Conservation (phyloP, 2,329 filamentous ascomycete species). For the Penicillium frequentans region DNA sequence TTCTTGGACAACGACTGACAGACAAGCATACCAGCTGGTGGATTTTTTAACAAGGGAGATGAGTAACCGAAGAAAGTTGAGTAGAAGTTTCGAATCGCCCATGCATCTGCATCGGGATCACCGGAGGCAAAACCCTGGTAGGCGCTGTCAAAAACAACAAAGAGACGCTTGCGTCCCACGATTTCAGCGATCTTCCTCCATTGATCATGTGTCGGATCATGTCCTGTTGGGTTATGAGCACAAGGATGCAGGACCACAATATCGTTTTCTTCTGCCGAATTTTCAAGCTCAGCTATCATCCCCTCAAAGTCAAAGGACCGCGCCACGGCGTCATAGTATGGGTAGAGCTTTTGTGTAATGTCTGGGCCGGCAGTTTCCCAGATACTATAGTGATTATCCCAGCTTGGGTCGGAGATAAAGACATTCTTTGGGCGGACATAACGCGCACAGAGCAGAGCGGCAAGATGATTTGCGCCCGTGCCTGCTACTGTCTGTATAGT, state of each 20-base stretch:
- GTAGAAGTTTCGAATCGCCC: slow-evolving; percentile 80
- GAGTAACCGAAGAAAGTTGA: not conserved
- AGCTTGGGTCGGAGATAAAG: slow-evolving; percentile 87
- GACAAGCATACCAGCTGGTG: slow-evolving; percentile 38
- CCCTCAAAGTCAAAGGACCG: slow-evolving; percentile 25
- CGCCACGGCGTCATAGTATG: slow-evolving; percentile 71
- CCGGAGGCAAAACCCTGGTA: slow-evolving; percentile 94
- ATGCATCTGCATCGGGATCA: slow-evolving; percentile 73
- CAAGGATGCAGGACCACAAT: slow-evolving; percentile 87
- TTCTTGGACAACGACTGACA: slow-evolving; percentile 56
- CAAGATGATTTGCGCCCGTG: slow-evolving; percentile 85
- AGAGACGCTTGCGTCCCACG: slow-evolving; percentile 71
- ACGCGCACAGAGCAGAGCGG: slow-evolving; percentile 78
- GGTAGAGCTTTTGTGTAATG: slow-evolving; percentile 56
- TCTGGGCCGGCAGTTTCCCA: slow-evolving; percentile 49
- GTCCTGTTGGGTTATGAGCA: slow-evolving; percentile 93
- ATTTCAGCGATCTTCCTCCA: slow-evolving; percentile 78
- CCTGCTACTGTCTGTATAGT: slow-evolving; percentile 90
- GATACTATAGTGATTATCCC: slow-evolving; percentile 93
- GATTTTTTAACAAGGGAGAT: not conserved
- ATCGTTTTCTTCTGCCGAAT: slow-evolving; percentile 67
- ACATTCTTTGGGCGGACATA: slow-evolving; percentile 70
- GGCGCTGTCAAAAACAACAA: slow-evolving; percentile 90
- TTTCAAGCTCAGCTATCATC: slow-evolving; percentile 65
- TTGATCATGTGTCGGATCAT: slow-evolving; percentile 80